Evolutionary conservation across 768 basidiomycete genomes (phyloP), one percentile per base, ranked within the genome.

Genomic region (Naganishia vaughanmartiniae): DNA sequence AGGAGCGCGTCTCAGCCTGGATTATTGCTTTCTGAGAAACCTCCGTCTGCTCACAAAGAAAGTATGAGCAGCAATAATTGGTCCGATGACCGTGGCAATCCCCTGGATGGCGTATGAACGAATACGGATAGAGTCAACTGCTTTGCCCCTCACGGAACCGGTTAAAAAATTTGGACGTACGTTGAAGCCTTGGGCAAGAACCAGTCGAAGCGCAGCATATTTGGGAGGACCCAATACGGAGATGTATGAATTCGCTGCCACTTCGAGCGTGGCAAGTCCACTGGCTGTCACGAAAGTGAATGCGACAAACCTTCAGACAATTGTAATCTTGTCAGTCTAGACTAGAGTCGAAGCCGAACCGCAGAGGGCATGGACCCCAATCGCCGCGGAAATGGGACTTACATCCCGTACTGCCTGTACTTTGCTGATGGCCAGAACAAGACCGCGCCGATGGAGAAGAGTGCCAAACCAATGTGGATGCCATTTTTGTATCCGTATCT

Each of bases 51-150:
- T 63, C 36, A 70, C 57, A 60, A 76, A 74, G 67, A 76, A 76
- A 19, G 74, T 66, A 46, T 74, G 42, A 14, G 74, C 51, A 12
- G 75, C 75, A 34, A 74, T 71, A 70, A 76, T 42, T n/a, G 75
- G 75, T 48, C 75, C 74, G n/a, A 76, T 42, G 30, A 76, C 74
- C 6, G 74, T 76, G 4, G 75, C 75, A 45, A 76, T 70, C 0
- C 75, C 75, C 67, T 69, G 24, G 2, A 33, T 36, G 17, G 4
- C 31, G 19, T 6, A 6, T 5, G 6, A 48, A 34, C n/a, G 30
- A 14, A 4, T 42, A 7, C 10, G 17, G 42, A 15, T 15, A 67
- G 24, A 15, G 46, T 36, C 28, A 54, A n/a, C 28, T 14, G 2
- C n/a, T 14, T 7, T 5, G 14, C 42, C 42, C 6, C 26, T 63